These are phyloP conservation scores for Rhizopus sp. DNA, from an alignment of 371 early-diverging fungal genomes.

Conservation along the genomic window DNA sequence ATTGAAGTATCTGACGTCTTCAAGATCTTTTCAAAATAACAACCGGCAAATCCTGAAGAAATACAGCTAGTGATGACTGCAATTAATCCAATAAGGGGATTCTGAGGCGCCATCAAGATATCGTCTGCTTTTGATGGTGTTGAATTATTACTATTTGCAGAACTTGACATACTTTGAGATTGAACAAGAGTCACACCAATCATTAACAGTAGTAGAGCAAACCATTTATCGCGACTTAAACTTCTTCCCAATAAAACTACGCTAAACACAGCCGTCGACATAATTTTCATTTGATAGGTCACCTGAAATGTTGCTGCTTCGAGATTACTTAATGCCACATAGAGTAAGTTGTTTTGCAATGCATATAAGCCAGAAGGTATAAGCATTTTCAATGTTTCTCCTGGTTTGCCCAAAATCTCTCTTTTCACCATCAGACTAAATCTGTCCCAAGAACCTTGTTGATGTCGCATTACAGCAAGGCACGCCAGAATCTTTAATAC, in stretches of 20 bases:
- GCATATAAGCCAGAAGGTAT: constrained; percentile 91
- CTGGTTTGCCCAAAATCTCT: constrained; percentile 53
- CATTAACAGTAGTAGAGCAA: constrained; percentile 81
- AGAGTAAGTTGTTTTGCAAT: constrained; percentile 93
- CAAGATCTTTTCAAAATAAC: constrained; percentile 73
- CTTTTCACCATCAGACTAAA: constrained; percentile 38
- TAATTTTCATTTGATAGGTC: constrained; percentile 94
- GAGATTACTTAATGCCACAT: constrained; percentile 81
- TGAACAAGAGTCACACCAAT: constrained; percentile 90
- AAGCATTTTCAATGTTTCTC: constrained; percentile 67
- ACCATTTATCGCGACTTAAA: constrained; percentile 74
- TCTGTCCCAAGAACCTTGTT: constrained; percentile 28
- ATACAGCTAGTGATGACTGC: constrained; percentile 67
- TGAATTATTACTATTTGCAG: constrained; percentile 16
- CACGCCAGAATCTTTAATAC: constrained; percentile 56
- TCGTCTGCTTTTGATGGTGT: constrained; percentile 25
- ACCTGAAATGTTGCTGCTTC: constrained; percentile 96
- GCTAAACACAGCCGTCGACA: constrained; percentile 92
- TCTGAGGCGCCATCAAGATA: constrained; percentile 31
- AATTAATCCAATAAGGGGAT: constrained; percentile 61
- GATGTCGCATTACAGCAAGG: constrained; percentile 36
- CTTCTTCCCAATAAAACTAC: constrained; percentile 74
- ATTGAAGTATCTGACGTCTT: constrained; percentile 68
- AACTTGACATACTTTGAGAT: constrained; percentile 51
- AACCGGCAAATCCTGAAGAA: constrained; percentile 72